Evolutionary conservation across 2,329 filamentous ascomycete species (phyloP).

Genomic region (Fusarium setosum): DNA sequence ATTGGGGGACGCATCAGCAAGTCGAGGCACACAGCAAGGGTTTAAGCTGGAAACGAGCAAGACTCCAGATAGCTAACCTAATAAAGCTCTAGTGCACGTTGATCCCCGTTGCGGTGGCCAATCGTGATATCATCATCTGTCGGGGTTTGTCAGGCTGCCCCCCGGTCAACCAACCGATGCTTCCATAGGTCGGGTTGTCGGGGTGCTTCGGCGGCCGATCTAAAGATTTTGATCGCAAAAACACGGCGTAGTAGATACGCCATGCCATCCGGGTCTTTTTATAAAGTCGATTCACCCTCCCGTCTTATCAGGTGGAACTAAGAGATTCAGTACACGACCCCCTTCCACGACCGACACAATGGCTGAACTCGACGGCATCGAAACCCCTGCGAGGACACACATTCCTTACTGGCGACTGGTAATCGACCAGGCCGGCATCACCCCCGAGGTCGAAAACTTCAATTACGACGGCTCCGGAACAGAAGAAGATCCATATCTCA

Average conservation of each 20-base stretch:
- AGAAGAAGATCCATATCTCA: constrained; percentile 30
- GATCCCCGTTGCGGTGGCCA: constrained; percentile 13
- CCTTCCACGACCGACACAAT: constrained; percentile 7
- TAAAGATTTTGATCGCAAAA: not conserved
- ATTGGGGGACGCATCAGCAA: no score
- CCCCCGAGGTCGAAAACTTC: constrained; percentile 30
- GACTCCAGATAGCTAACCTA: no score
- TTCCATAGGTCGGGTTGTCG: not conserved
- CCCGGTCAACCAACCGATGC: not conserved
- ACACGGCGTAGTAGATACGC: not conserved
- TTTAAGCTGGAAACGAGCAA: no score
- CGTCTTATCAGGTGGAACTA: no score
- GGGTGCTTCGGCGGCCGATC: not conserved
- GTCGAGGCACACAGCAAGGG: not conserved
- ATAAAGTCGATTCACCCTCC: not conserved
- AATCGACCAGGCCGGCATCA: constrained; percentile 29
- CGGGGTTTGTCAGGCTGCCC: not conserved
- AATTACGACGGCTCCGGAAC: constrained; percentile 34
- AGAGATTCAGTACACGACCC: no score
- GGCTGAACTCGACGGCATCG: constrained; percentile 28
- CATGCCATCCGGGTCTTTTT: not conserved
- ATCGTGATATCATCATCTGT: not conserved
- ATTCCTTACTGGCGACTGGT: constrained; percentile 36
- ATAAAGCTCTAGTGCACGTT: constrained; percentile 6
- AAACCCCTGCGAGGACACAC: constrained; percentile 24